Evolutionary conservation across 2,329 filamentous ascomycete genomes (phyloP), one percentile per base, ranked within the genome.

Genomic region (Neophaeococcomyces mojaviensis): DNA sequence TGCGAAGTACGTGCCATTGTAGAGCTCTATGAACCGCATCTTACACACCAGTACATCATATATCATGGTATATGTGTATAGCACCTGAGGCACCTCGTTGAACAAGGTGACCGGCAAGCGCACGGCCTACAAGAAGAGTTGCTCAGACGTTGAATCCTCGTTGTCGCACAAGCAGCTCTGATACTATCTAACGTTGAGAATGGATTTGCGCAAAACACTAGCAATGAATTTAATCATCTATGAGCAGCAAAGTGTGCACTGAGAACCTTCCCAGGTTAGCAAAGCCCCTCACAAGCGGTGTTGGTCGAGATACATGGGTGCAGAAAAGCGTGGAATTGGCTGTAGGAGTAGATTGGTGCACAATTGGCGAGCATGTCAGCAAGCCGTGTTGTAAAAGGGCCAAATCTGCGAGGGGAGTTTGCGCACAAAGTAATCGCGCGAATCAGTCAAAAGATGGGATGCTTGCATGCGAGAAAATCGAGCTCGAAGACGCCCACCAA

Each of bases 281-380:
- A 20, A 24, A 26, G 32, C 41, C 41, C 41, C 20, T 37, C 31
- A 36, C 30, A 28, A 33, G 33, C 41, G 41, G 33, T 44, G 32
- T 36, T 37, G 32, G 41, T 44, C 24, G 41, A 36, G 22, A 44
- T n/a, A 12, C 32, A 34, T 16, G 13, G 30, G 16, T 15, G n/a
- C n/a, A 32, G 32, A 34, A 43, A 30, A 34, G n/a, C 41, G 41
- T 44, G 41, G 33, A 18, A 30, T 18, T 15, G 26, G n/a, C 24
- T 28, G 24, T 10, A 32, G 4, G 12, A 16, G 15, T 19, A 44
- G 32, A 44, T 28, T 36, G 41, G 41, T 35, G 41, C 32, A 37
- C n/a, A 4, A 33, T n/a, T 19, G 18, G 39, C 39, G 28, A 33
- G 8, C 18, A 28, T 28, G 22, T 31, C 39, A 32, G n/a, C 26